A percentile compares a stretch with the other conserved stretches of the same genome.
These are phyloP conservation scores for Exsudoporus frostii DNA, from an alignment of 768 basidiomycete genomes.

Conservation along the genomic window DNA sequence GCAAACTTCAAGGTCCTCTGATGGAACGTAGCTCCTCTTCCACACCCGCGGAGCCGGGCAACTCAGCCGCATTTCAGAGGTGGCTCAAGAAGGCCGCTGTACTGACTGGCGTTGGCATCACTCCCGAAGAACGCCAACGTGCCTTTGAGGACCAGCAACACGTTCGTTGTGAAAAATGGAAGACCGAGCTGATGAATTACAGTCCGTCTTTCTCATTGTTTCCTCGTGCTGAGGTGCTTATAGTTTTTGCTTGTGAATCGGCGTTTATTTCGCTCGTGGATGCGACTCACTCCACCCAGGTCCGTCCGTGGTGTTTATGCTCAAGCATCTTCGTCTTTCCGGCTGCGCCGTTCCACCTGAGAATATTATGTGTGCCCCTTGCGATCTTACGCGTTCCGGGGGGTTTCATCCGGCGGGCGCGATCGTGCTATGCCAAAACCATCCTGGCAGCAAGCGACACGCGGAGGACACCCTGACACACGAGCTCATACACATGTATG, in stretches of 20 bases:
- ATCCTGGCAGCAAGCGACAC: slow-evolving; percentile 75
- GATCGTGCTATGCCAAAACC: slow-evolving; percentile 82
- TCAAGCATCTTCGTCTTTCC: slow-evolving; percentile 78
- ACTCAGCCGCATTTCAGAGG: slow-evolving; percentile 39
- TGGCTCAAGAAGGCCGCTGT: slow-evolving; percentile 50
- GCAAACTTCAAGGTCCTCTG: background rate
- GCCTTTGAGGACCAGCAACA: slow-evolving; percentile 36
- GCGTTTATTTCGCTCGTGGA: slow-evolving; percentile 2
- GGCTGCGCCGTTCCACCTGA: slow-evolving; percentile 68
- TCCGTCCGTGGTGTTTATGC: slow-evolving; percentile 85
- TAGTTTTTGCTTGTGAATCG: slow-evolving; percentile 6
- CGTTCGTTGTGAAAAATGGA: slow-evolving; percentile 65
- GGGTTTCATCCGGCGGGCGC: slow-evolving; percentile 83
- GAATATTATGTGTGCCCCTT: slow-evolving; percentile 83
- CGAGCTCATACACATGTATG: slow-evolving; percentile 93
- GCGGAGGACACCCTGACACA: slow-evolving; percentile 94
- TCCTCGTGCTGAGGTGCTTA: slow-evolving; percentile 9
- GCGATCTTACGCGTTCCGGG: slow-evolving; percentile 69
- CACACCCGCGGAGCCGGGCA: slow-evolving; percentile 21
- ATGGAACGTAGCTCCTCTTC: slow-evolving; percentile 32
- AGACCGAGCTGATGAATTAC: slow-evolving; percentile 61
- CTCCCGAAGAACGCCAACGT: slow-evolving; percentile 40
- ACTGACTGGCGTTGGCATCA: slow-evolving; percentile 51
- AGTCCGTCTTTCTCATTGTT: slow-evolving; percentile 46
- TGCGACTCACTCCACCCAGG: slow-evolving; percentile 44